phyloP scores from a whole-genome alignment of 2,329 filamentous ascomycete species.

The Cytospora paraplurivora region DNA sequence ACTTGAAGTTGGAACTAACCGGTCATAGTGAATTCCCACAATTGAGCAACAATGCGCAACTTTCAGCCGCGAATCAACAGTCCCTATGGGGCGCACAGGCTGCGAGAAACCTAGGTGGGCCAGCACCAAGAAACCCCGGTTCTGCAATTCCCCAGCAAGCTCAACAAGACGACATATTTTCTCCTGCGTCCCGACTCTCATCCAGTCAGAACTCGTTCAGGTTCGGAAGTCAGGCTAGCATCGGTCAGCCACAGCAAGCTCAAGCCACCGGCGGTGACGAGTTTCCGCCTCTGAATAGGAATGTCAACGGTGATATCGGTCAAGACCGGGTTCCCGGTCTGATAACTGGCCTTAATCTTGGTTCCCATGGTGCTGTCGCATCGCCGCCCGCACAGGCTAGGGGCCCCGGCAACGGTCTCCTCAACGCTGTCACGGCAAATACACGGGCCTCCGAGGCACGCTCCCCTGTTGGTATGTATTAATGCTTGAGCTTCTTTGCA shows the following conservation, averaged over 20 bases:
- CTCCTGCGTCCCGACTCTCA: constrained; percentile 41
- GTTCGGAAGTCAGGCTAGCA: constrained; percentile 52
- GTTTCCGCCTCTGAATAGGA: constrained; percentile 63
- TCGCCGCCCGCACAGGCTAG: constrained; percentile 44
- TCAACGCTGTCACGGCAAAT: constrained; percentile 66
- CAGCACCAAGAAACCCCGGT: constrained; percentile 53
- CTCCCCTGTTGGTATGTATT: constrained; percentile 47
- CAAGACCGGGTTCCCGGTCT: constrained; percentile 56
- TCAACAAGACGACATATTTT: constrained; percentile 52
- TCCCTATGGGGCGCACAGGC: constrained; percentile 59
- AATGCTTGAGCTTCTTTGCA: neutral
- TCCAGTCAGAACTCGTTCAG: constrained; percentile 53
- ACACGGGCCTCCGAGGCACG: constrained; percentile 52
- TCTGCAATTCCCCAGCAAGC: constrained; percentile 54
- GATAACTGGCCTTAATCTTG: constrained; percentile 52
- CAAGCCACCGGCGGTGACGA: constrained; percentile 57
- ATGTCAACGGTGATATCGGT: constrained; percentile 58
- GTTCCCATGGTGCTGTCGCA: constrained; percentile 46
- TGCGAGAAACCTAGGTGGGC: constrained; percentile 51
- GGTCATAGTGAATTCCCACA: constrained; percentile 64
- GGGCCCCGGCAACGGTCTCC: constrained; percentile 59
- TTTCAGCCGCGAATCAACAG: constrained; percentile 50
- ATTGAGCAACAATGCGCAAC: constrained; percentile 55
- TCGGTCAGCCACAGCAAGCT: constrained; percentile 48
- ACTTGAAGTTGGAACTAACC: constrained; percentile 32